Percentiles rank a stretch among this genome's conserved stretches.
These are phyloP conservation scores for Leccinum subrobustum DNA, from an alignment of 1,284 basidiomycete genomes.

Conservation along the genomic window DNA sequence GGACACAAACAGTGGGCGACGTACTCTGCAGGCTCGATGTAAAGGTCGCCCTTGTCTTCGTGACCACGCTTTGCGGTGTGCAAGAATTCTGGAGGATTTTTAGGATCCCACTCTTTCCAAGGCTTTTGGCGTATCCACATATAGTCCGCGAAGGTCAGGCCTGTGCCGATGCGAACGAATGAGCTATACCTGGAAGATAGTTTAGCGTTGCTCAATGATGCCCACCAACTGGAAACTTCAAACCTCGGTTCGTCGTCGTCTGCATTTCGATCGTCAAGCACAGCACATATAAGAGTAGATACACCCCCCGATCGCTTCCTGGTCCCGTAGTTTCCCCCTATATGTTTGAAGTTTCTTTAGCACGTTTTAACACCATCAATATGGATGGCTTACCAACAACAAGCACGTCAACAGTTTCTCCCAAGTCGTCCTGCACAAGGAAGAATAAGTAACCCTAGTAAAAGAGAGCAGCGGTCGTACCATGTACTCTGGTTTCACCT, in stretches of 20 bases:
- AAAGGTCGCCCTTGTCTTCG: constrained; percentile 81
- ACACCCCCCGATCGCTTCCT: constrained; percentile 77
- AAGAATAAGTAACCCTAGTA: constrained; percentile 1
- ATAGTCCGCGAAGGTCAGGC: constrained; percentile 82
- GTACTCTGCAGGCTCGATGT: constrained; percentile 78
- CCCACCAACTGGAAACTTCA: constrained; percentile 12
- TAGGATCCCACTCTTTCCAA: constrained; percentile 73
- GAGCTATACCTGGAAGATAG: constrained; percentile 56
- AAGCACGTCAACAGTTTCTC: constrained; percentile 85
- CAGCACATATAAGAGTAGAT: constrained; percentile 75
- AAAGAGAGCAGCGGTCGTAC: constrained; percentile 38
- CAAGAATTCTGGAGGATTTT: constrained; percentile 62
- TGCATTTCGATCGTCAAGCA: constrained; percentile 63
- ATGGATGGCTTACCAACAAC: constrained; percentile 67
- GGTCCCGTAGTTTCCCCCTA: constrained; percentile 74
- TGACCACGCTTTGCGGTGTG: constrained; percentile 54
- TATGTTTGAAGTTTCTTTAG: background rate
- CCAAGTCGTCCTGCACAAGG: constrained; percentile 71
- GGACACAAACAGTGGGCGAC: constrained; percentile 15
- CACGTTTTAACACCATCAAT: background rate
- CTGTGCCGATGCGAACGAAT: constrained; percentile 86
- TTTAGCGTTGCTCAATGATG: background rate
- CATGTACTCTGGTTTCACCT: constrained; percentile 94
- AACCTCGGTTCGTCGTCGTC: constrained; percentile 64
- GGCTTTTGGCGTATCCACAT: constrained; percentile 74